Evolutionary conservation across 176 grass and related monocot genomes (phyloP).

Genomic region (Triticum urartu): DNA sequence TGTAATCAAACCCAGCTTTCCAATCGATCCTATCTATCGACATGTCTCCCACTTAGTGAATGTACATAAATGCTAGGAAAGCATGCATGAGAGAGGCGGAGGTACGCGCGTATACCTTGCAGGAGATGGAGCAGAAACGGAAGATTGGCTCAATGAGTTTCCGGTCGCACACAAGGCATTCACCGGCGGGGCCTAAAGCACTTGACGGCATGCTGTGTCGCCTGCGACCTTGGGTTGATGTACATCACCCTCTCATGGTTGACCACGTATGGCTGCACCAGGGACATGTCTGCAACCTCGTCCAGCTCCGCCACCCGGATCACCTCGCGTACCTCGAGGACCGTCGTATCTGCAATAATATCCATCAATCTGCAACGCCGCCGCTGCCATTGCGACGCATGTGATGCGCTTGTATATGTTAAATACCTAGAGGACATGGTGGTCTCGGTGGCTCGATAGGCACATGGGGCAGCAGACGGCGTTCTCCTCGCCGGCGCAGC

Average conservation of each 20-base stretch:
- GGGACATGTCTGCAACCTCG: too few relatives aligned
- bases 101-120: slow-evolving; percentile 44
- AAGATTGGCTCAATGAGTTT: background rate
- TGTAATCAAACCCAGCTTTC: too few relatives aligned
- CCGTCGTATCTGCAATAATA: too few relatives aligned
- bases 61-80: background rate
- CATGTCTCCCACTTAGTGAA: background rate
- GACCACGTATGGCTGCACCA: too few relatives aligned
- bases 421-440: background rate
- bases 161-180: background rate
- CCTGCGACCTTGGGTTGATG: background rate
- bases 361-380: background rate
- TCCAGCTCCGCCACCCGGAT: too few relatives aligned
- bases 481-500: background rate
- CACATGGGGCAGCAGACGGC: background rate
- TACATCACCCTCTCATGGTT: too few relatives aligned
- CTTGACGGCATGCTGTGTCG: background rate
- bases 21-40: too few relatives aligned
- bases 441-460: background rate
- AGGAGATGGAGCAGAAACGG: slow-evolving; percentile 66
- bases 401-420: background rate
- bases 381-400: too few relatives aligned
- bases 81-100: too few relatives aligned
- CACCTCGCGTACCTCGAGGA: too few relatives aligned
- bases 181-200: too few relatives aligned